Evolutionary conservation across 139 green algal species (phyloP).

Genomic region (Deuterostichococcus epilithicus): DNA sequence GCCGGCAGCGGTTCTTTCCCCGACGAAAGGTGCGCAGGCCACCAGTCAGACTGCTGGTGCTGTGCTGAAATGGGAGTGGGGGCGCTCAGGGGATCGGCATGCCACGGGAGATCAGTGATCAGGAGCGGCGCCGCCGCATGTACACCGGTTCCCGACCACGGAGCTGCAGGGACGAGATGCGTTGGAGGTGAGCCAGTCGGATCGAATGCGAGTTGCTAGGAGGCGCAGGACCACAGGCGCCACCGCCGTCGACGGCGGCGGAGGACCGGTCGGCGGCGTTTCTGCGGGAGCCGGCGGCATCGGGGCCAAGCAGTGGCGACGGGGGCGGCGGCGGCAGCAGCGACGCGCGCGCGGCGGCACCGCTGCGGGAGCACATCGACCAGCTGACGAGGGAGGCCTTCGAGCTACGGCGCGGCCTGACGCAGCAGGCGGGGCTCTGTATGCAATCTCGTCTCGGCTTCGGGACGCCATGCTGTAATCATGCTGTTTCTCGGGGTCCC

Average conservation of each 20-base stretch:
- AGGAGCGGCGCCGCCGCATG: no score
- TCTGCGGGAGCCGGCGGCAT: not conserved
- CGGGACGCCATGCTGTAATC: no score
- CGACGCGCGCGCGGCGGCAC: conserved; percentile 9
- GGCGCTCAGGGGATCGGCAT: no score
- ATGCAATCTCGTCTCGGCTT: no score
- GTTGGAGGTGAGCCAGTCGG: no score
- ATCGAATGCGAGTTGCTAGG: not conserved
- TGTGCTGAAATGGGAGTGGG: no score
- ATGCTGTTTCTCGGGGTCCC: no score
- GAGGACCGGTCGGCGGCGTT: not conserved
- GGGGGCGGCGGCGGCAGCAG: not conserved
- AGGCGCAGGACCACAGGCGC: not conserved
- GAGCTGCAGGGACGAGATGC: no score
- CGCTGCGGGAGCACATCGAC: conserved; percentile 67
- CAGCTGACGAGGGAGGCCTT: conserved; percentile 67
- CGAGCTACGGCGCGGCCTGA: conserved; percentile 51
- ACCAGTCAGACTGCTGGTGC: no score
- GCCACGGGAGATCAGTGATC: no score
- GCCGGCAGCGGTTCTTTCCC: not conserved
- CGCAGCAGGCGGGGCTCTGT: conserved; percentile 27
- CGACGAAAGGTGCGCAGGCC: no score
- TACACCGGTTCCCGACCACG: no score
- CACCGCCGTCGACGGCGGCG: conserved; percentile 1
- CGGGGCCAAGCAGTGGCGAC: not conserved